Base-by-base conservation (phyloP, 169 alveolate species). In the Plasmodium gonderi region DNA sequence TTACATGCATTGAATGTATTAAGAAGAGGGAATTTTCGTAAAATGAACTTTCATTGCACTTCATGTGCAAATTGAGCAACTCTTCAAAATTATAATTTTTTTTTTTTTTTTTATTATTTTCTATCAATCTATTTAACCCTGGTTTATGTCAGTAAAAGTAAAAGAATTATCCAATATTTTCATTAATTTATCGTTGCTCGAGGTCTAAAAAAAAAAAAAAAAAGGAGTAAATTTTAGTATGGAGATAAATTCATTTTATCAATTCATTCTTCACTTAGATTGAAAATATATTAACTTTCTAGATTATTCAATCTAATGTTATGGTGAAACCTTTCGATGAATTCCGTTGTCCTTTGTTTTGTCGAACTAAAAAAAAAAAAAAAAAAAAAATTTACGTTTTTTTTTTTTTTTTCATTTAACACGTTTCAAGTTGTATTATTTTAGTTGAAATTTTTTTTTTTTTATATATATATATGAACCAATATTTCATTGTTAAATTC, bases 261-360 rank as follows among this genome's bases (percentile, higher is more conserved):
- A n/a, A n/a, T n/a, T n/a, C n/a, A n/a, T n/a, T n/a, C n/a, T n/a
- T n/a, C n/a, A n/a, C n/a, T n/a, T n/a, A n/a, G n/a, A 14, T 20
- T 6, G 23, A 33, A 3, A 69, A 14, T 11, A 1, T 6, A 2
- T 42, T 7, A 6, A 17, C 23, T 69, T 69, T 75, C 45, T 51
- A 33, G 40, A 29, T 45, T 26, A 12, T 75, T 20, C 23, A 42
- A 38, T 26, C 54, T 78, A 49, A 20, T 87, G 31, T 85, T 75
- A 40, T 33, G 45, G 42, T 75, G 47, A 51, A 87, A 87, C 93
- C 93, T 87, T 87, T 38, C 79, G 78, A 20, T 87, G 93, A 87
- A 87, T 87, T 60, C 85, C 93, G 79, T 75, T 87, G 45, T 87
- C 93, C 44, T 76, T 42, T 29, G 79, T 87, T 40, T 42, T 51